Conservation (phyloP, 1,284 basidiomycete genomes). For the Sporisorium exsertum region DNA sequence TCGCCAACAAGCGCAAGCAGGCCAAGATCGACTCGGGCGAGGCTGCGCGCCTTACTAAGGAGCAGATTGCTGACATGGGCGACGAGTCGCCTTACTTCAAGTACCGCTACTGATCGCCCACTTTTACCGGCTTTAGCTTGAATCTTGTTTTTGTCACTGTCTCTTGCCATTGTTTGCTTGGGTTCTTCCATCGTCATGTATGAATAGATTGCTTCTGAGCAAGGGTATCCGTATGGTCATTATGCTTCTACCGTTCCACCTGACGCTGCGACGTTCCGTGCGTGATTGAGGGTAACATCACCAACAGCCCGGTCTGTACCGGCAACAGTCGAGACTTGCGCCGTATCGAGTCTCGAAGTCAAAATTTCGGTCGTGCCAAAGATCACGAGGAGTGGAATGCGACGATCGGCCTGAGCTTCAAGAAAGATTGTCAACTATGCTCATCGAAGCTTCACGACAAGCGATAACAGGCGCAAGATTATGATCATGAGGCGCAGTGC, state of each 20-base stretch:
- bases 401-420: not conserved
- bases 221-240: slow-evolving; percentile 18
- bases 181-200: slow-evolving; percentile 19
- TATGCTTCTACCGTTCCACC: too few species aligned
- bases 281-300: not conserved
- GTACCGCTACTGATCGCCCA: slow-evolving; percentile 51
- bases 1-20: slow-evolving; percentile 51
- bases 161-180: slow-evolving; percentile 2
- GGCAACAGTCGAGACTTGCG: not conserved
- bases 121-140: not conserved
- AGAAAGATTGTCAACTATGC: not conserved
- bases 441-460: not conserved
- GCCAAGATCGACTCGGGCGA: slow-evolving; percentile 54
- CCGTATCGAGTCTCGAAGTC: not conserved
- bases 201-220: slow-evolving; percentile 23
- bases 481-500: not conserved
- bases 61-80: slow-evolving; percentile 53
- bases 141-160: not conserved
- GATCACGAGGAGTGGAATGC: not conserved
- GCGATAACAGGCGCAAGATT: too few species aligned
- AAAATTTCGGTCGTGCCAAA: not conserved
- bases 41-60: slow-evolving; percentile 37
- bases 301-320: not conserved
- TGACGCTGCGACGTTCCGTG: not conserved
- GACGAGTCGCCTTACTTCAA: slow-evolving; percentile 60